Conservation (phyloP, 1,139 yeast genomes). For the Blastobotrys capitulatus region DNA sequence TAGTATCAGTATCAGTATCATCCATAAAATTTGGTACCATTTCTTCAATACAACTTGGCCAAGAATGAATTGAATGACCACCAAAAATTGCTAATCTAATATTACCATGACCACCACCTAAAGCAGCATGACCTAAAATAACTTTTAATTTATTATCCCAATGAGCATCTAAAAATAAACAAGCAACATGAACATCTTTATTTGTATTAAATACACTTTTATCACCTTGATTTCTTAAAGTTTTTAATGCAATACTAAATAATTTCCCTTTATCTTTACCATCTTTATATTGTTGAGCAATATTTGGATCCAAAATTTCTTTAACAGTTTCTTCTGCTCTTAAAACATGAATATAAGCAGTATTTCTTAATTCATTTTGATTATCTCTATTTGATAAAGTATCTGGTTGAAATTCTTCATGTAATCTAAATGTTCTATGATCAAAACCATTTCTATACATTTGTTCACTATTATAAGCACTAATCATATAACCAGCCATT, state of each 20-base stretch:
- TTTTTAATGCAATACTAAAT: slow-evolving; percentile 73
- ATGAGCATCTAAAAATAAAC: slow-evolving; percentile 74
- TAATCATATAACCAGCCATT: slow-evolving; percentile 85
- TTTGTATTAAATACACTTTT: slow-evolving; percentile 48
- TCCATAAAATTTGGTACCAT: slow-evolving; percentile 67
- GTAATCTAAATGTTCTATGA: slow-evolving; percentile 70
- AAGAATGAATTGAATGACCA: slow-evolving; percentile 83
- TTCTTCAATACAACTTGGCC: slow-evolving; percentile 77
- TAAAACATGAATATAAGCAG: slow-evolving; percentile 72
- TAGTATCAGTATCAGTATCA: slow-evolving; percentile 52
- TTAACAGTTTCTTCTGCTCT: slow-evolving; percentile 60
- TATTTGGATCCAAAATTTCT: slow-evolving; percentile 69
- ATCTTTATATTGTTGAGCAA: slow-evolving; percentile 78
- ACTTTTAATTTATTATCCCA: slow-evolving; percentile 61
- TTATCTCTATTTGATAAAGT: slow-evolving; percentile 45
- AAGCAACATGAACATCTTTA: slow-evolving; percentile 72
- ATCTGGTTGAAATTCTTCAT: slow-evolving; percentile 56
- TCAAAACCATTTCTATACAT: slow-evolving; percentile 69
- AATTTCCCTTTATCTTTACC: slow-evolving; percentile 73
- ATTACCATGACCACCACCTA: slow-evolving; percentile 78
- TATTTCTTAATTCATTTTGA: slow-evolving; percentile 41
- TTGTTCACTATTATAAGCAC: slow-evolving; percentile 89
- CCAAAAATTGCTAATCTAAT: slow-evolving; percentile 86
- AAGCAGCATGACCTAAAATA: slow-evolving; percentile 85
- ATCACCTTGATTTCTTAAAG: slow-evolving; percentile 46